phyloP scores from a whole-genome alignment of 2,329 filamentous ascomycete genomes.

The Pestalotiopsis fici region DNA sequence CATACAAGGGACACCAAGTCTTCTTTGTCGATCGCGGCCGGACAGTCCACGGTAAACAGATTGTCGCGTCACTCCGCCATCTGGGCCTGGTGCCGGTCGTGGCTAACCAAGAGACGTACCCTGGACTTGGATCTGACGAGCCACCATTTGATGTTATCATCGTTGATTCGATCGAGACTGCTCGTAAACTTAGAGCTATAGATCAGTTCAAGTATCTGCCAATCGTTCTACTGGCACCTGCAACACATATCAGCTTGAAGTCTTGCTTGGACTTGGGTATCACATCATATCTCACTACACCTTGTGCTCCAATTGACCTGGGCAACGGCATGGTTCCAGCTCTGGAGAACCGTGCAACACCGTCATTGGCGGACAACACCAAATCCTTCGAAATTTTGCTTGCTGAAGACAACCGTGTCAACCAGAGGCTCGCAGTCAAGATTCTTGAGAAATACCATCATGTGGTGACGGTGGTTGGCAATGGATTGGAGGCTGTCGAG shows the following conservation, averaged over 20 bases:
- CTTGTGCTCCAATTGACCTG: slow-evolving; percentile 89
- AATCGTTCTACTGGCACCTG: slow-evolving; percentile 85
- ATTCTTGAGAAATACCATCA: slow-evolving; percentile 97
- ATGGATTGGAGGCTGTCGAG: slow-evolving; percentile 90
- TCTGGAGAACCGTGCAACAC: slow-evolving; percentile 88
- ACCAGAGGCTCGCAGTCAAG: slow-evolving; percentile 93
- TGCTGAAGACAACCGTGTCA: slow-evolving; percentile 96
- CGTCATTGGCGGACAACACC: slow-evolving; percentile 88
- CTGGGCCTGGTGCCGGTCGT: slow-evolving; percentile 82
- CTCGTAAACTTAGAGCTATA: slow-evolving; percentile 79
- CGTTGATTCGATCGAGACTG: slow-evolving; percentile 90
- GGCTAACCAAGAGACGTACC: slow-evolving; percentile 76
- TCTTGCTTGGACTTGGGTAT: slow-evolving; percentile 93
- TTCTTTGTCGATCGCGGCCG: slow-evolving; percentile 92
- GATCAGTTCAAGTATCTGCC: slow-evolving; percentile 98
- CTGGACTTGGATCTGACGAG: slow-evolving; percentile 52
- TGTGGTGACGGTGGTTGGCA: slow-evolving; percentile 88
- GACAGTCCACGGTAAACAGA: slow-evolving; percentile 74
- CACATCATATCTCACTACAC: slow-evolving; percentile 98
- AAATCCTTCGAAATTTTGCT: slow-evolving; percentile 94
- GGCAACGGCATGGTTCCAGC: slow-evolving; percentile 96
- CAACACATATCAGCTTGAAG: slow-evolving; percentile 89
- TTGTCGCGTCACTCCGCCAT: slow-evolving; percentile 74
- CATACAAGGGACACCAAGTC: slow-evolving; percentile 91
- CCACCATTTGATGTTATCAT: slow-evolving; percentile 92